Conservation (phyloP, 805 yeast species). For the Candida orba region DNA sequence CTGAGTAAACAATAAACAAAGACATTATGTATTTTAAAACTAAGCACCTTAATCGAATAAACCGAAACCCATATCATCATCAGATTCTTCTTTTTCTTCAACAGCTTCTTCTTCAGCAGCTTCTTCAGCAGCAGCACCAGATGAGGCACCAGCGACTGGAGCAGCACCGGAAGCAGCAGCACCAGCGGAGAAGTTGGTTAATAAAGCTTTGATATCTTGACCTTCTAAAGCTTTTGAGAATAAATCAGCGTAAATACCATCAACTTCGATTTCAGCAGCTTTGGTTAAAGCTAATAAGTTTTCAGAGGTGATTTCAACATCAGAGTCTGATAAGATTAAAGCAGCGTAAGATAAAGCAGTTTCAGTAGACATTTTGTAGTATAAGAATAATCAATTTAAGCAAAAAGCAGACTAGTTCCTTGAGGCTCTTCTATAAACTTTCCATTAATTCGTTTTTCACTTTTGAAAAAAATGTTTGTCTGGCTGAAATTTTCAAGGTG, state of each 20-base stretch:
- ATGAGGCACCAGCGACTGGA: slow-evolving; percentile 55
- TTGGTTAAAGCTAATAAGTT: slow-evolving; percentile 69
- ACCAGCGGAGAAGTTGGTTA: slow-evolving; percentile 62
- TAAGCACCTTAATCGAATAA: slow-evolving; percentile 64
- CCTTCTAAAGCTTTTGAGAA: slow-evolving; percentile 85
- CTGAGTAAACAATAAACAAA: background rate
- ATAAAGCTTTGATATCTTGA: slow-evolving; percentile 75
- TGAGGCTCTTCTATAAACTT: slow-evolving; percentile 5
- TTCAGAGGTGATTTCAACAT: slow-evolving; percentile 78
- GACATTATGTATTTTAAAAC: background rate
- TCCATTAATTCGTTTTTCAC: background rate
- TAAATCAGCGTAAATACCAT: slow-evolving; percentile 79
- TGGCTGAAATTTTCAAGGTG: background rate
- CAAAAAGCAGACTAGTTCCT: slow-evolving; percentile 27
- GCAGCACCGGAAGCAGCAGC: slow-evolving; percentile 72
- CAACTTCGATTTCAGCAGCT: slow-evolving; percentile 82
- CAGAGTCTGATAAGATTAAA: slow-evolving; percentile 88
- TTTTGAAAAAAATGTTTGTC: slow-evolving; percentile 2
- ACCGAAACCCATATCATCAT: slow-evolving; percentile 93
- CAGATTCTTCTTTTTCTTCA: slow-evolving; percentile 47
- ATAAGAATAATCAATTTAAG: slow-evolving; percentile 27
- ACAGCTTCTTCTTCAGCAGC: slow-evolving; percentile 52
- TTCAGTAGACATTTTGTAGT: slow-evolving; percentile 57
- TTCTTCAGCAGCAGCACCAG: slow-evolving; percentile 56
- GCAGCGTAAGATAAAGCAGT: slow-evolving; percentile 89